Evolutionary conservation across 768 basidiomycete genomes (phyloP), one percentile per base, ranked within the genome.

Genomic region (Leccinum aurantiacum): DNA sequence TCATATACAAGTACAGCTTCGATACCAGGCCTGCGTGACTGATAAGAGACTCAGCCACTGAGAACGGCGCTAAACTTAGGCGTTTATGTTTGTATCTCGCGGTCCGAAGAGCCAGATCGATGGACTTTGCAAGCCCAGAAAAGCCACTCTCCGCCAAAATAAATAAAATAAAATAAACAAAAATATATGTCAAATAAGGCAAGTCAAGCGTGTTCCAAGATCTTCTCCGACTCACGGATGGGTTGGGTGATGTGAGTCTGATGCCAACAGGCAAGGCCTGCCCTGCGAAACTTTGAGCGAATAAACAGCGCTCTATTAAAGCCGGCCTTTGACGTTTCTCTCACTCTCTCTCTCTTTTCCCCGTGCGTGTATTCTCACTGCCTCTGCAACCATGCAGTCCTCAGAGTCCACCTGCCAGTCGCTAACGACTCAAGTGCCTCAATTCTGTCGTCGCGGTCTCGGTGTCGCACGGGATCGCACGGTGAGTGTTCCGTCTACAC

Each of bases 401-500:
- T 49, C 57, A 7, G 22, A 24, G 57, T 38, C 22, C 19, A 33
- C 17, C 0, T n/a, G 15, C 17, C 41, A 41, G 17, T 41, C 41
- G 17, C 41, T 41, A 9, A 9, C 1, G 9, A 41, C 41, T 10
- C 41, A 41, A 41, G 41, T n/a, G 6, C 44, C 19, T 13, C 44
- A 19, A 6, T 11, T 8, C 11, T 19, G 44, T 46, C 44, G 44
- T 46, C 17, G 49, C 1, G 17, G 31, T 13, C 44, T 7, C 6
- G 9, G 33, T 25, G 24, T 24, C 54, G n/a, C 6, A 38, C 65
- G 24, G 29, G 60, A 58, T 51, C 44, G 27, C 19, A 19, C 9
- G n/a, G 69, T 70, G 52, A 61, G 68, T 62, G 37, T 37, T 3
- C 57, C 19, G 41, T 38, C 38, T 17, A 8, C 50, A 11, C 19